Evolutionary conservation across 352 stramenopile species (phyloP), one percentile per base, ranked within the genome.

Genomic region (Pythium graminicola): DNA sequence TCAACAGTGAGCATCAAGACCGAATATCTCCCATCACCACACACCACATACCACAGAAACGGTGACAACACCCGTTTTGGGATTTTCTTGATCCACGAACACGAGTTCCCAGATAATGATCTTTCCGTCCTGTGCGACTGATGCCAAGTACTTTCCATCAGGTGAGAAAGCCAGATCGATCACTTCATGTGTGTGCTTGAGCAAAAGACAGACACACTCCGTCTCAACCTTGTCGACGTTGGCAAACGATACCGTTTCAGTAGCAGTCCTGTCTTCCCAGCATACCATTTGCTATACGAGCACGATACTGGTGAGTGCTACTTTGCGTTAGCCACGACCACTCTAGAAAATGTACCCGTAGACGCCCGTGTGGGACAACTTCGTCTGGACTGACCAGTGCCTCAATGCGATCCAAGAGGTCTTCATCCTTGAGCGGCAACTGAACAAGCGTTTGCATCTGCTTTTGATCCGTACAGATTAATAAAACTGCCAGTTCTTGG

Each of bases 121-220:
- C 10, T 70, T 77, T 1, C 78, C 83, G 29, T 93, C 80, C 17
- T 82, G 83, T 5, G 78, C 86, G 4, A 79, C 78, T 1, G 84
- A 94, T 16, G 85, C 85, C 50, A 96, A 59, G 27, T 79, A 72
- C 11, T 71, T 50, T 23, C 86, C 87, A 53, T 93, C 57, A 0
- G 86, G 85, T 5, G 84, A 89, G 47, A 96, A 96, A 4, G 68
- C 64, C 13, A 95, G 41, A 32, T 87, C 72, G 51, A 69, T 70
- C n/a, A 92, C 73, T 29, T 89, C 76, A 24, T 63, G 66, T 7
- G 54, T 73, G 52, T 86, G 76, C 23, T 69, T 68, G 9, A 74
- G 40, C 19, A 89, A 42, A 1, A 87, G 45, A 0, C 64, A 60
- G 0, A 72, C 38, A 41, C 76, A 88, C 28, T 73, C 52, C 1